phyloP scores from a whole-genome alignment of 2,329 filamentous ascomycete species.

The Colletotrichum sansevieriae region DNA sequence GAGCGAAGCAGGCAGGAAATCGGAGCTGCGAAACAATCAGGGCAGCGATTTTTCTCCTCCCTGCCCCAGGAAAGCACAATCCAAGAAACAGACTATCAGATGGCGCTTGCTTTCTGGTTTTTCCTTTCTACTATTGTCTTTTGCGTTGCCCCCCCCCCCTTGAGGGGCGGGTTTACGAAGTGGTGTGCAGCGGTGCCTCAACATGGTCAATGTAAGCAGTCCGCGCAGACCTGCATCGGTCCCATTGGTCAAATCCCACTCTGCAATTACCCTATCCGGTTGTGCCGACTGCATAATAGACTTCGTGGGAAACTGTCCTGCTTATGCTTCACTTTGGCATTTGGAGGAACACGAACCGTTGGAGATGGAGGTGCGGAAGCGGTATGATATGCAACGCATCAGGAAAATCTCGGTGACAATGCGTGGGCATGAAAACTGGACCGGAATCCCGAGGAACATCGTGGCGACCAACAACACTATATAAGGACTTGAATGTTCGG shows the following conservation, averaged over 20 bases:
- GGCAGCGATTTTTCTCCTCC: neutral
- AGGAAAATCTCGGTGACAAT: neutral
- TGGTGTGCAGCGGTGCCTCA: conserved; percentile 19
- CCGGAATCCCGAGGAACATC: neutral
- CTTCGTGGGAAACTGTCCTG: neutral
- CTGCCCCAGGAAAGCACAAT: neutral
- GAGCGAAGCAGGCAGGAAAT: neutral
- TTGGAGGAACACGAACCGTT: conserved; percentile 22
- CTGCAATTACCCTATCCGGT: neutral
- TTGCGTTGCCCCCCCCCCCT: neutral
- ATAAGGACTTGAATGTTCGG: neutral
- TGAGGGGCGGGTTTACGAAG: neutral
- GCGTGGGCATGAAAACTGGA: neutral
- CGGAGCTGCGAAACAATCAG: neutral
- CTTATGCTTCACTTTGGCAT: conserved; percentile 16
- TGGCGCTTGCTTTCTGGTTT: neutral
- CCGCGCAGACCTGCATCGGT: neutral
- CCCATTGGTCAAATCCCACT: conserved; percentile 1
- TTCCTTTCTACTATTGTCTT: neutral
- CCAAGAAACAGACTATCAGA: conserved; percentile 10
- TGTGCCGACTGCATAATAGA: conserved; percentile 31
- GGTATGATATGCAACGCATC: conserved; percentile 8
- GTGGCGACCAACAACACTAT: neutral
- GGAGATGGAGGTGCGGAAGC: conserved; percentile 15
- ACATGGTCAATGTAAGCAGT: conserved; percentile 9